phyloP scores from a whole-genome alignment of 2,329 filamentous ascomycete species.

The Kalmusia sp. region DNA sequence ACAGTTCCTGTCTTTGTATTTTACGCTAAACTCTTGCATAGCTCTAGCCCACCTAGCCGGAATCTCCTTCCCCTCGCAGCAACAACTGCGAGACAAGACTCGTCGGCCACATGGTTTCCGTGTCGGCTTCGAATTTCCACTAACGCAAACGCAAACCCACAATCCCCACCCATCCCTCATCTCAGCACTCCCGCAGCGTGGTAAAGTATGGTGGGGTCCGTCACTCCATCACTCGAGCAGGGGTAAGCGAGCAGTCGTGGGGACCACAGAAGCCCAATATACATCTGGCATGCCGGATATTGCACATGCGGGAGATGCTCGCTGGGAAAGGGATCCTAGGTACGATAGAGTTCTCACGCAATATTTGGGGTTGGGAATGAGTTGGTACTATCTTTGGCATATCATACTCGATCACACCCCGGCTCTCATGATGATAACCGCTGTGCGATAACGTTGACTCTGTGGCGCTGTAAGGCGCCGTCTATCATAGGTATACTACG shows the following conservation, averaged over 20 bases:
- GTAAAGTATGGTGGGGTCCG: not conserved
- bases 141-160: not conserved
- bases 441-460: not conserved
- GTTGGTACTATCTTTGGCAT: not conserved
- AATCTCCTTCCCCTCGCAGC: not conserved
- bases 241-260: constrained; percentile 1
- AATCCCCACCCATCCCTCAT: not conserved
- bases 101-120: not conserved
- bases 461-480: not conserved
- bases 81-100: not conserved
- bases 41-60: not conserved
- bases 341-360: no score
- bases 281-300: not conserved
- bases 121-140: not conserved
- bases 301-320: constrained; percentile 1
- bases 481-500: not conserved
- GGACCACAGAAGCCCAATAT: not conserved
- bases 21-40: no score
- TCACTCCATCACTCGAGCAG: not conserved
- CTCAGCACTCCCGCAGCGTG: not conserved
- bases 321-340: not conserved
- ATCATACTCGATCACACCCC: no score
- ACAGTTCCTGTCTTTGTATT: no score
- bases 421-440: no score
- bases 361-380: no score